Evolutionary conservation across 2,329 filamentous ascomycete species (phyloP), one percentile per base, ranked within the genome.

Genomic region (Epichloe gansuensis): DNA sequence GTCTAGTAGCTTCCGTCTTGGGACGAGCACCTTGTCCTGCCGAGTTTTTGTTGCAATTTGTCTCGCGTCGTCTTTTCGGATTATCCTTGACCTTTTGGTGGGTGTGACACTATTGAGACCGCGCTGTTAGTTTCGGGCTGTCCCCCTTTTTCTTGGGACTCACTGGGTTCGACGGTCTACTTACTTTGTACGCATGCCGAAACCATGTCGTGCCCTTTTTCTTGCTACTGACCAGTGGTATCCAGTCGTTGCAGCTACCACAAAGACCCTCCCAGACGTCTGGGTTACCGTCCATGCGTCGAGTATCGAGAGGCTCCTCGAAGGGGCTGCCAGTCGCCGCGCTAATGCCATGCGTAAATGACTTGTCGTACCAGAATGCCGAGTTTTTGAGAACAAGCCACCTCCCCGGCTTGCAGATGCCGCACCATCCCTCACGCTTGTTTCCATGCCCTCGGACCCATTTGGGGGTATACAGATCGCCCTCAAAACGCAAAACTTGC

Each of bases 171-270:
- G 28, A 31, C 28, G 8, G 28, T 43, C 17, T 37, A 46, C 72
- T 66, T 68, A 87, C 85, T 78, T 91, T 93, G 73, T 93, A 93
- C 46, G 88, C 87, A 68, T 94, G 88, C 58, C 88, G 76, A 68
- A 91, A 94, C 87, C 88, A 94, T 3, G 88, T 91, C 1, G 88
- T 94, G n/a, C 87, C 87, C 72, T 91, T 91, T 74, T 91, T 91
- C 72, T 91, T 91, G 66, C 83, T 89, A 70, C 85, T 91, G 43
- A 90, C 85, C 38, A 91, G 72, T 12, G 85, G 82, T 59, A 91
- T 84, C 86, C 86, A 91, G 56, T 89, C 85, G 58, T 83, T 85
- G 69, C 86, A 91, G 63, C 81, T 85, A 48, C 85, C 81, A 62
- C 87, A 91, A 5, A 89, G 74, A 2, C 85, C 87, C 64, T 91